phyloP scores from a whole-genome alignment of 371 early-diverging fungal species.

The Rhizopus arrhizus region DNA sequence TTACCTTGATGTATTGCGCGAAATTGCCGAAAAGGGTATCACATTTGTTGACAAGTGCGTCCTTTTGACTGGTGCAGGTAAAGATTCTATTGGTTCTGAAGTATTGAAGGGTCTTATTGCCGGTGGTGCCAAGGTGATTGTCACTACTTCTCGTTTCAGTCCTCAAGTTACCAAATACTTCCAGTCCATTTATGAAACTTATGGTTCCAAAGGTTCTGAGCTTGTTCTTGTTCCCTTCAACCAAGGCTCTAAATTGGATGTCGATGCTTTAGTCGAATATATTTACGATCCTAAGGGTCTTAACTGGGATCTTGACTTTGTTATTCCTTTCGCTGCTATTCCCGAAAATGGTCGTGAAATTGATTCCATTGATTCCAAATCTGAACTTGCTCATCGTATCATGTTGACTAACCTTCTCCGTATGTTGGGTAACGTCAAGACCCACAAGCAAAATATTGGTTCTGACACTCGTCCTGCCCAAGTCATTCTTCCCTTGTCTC shows the following conservation, averaged over 20 bases:
- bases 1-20: conserved; percentile 76
- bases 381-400: conserved; percentile 91
- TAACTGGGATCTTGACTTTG: conserved; percentile 90
- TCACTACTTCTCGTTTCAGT: conserved; percentile 92
- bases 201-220: conserved; percentile 87
- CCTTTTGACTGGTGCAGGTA: conserved; percentile 91
- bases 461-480: conserved; percentile 89
- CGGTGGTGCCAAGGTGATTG: conserved; percentile 91
- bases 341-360: conserved; percentile 90
- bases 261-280: conserved; percentile 78
- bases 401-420: conserved; percentile 90
- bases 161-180: conserved; percentile 84
- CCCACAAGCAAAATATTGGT: conserved; percentile 78
- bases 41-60: conserved; percentile 82
- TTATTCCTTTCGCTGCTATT: conserved; percentile 96
- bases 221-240: conserved; percentile 96
- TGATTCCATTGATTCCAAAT: conserved; percentile 79
- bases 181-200: conserved; percentile 82
- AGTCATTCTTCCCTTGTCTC: conserved; percentile 91
- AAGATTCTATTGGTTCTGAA: conserved; percentile 90
- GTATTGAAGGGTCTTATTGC: conserved; percentile 84
- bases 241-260: conserved; percentile 88
- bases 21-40: conserved; percentile 77
- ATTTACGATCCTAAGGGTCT: conserved; percentile 89
- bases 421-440: conserved; percentile 80